phyloP scores from a whole-genome alignment of 805 yeast genomes.

The Millerozyma acaciae region DNA sequence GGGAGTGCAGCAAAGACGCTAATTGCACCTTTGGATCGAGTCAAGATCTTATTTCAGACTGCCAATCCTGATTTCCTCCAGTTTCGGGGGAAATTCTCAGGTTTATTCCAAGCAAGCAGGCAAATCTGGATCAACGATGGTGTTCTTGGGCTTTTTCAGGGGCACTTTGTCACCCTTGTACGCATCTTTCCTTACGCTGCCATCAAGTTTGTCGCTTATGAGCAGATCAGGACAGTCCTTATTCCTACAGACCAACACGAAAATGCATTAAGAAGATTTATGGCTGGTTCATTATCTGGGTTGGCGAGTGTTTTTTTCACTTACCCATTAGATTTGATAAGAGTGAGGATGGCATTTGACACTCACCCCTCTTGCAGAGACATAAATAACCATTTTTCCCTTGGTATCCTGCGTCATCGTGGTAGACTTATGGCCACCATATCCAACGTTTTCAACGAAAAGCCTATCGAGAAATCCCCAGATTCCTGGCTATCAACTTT shows the following conservation, averaged over 20 bases:
- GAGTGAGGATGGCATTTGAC: conserved; percentile 90
- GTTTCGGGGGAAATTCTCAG: conserved; percentile 75
- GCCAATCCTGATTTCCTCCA: conserved; percentile 82
- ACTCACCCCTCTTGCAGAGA: conserved; percentile 35
- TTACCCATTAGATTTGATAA: conserved; percentile 84
- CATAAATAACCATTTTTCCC: conserved; percentile 12
- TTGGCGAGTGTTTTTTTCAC: conserved; percentile 82
- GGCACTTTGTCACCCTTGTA: conserved; percentile 89
- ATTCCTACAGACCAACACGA: conserved; percentile 76
- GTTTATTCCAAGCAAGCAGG: conserved; percentile 68
- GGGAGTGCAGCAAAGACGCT: conserved; percentile 95
- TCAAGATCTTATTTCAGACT: conserved; percentile 92
- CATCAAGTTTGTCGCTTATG: conserved; percentile 93
- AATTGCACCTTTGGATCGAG: conserved; percentile 93
- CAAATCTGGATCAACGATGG: conserved; percentile 72
- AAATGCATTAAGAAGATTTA: conserved; percentile 72
- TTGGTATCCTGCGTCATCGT: conserved; percentile 19
- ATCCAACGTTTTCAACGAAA: conserved; percentile 28
- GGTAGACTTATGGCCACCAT: conserved; percentile 34
- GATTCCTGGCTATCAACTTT: conserved; percentile 32
- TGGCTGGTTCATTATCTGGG: conserved; percentile 91
- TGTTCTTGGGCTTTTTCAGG: conserved; percentile 78
- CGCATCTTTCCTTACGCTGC: conserved; percentile 97
- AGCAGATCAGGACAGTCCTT: conserved; percentile 75
- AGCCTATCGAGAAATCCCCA: conserved; percentile 29